Evolutionary conservation across 2,329 filamentous ascomycete species (phyloP).

Genomic region (Endoconidiophora laricicola): DNA sequence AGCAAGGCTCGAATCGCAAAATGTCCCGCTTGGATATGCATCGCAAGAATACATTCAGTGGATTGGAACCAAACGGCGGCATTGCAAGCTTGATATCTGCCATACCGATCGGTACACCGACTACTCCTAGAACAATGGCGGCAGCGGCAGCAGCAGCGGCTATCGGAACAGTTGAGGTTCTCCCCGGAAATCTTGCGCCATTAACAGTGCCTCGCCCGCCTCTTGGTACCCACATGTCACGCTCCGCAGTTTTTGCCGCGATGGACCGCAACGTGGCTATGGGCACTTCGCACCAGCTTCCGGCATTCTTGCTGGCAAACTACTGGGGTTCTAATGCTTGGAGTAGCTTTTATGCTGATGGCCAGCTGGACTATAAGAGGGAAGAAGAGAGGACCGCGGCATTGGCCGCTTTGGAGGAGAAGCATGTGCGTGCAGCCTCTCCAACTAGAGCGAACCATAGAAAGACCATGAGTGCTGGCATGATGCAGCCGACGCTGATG

Average conservation of each 20-base stretch:
- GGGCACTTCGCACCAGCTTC: constrained; percentile 54
- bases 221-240: constrained; percentile 70
- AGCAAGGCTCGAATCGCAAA: constrained; percentile 32
- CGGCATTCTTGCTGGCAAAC: constrained; percentile 78
- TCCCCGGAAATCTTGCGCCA: constrained; percentile 55
- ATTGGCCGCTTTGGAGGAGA: constrained; percentile 9
- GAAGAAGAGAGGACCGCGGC: constrained; percentile 10
- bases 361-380: constrained; percentile 13
- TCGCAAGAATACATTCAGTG: constrained; percentile 52
- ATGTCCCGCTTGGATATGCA: constrained; percentile 88
- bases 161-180: constrained; percentile 26
- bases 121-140: neutral
- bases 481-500: constrained; percentile 9
- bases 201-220: constrained; percentile 70
- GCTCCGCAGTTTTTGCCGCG: constrained; percentile 64
- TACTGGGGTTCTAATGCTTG: constrained; percentile 84
- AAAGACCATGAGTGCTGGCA: constrained; percentile 12
- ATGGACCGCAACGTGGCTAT: constrained; percentile 55
- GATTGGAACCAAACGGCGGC: constrained; percentile 33
- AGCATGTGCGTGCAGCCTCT: constrained; percentile 8
- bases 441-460: constrained; percentile 10
- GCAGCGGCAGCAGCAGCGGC: neutral
- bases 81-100: constrained; percentile 77
- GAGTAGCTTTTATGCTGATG: constrained; percentile 25
- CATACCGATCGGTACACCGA: constrained; percentile 3